A percentile compares a stretch with the other conserved stretches of the same genome.
These are phyloP conservation scores for Pseudocercospora macadamiae DNA, from an alignment of 2,329 filamentous ascomycete genomes.

Conservation along the genomic window DNA sequence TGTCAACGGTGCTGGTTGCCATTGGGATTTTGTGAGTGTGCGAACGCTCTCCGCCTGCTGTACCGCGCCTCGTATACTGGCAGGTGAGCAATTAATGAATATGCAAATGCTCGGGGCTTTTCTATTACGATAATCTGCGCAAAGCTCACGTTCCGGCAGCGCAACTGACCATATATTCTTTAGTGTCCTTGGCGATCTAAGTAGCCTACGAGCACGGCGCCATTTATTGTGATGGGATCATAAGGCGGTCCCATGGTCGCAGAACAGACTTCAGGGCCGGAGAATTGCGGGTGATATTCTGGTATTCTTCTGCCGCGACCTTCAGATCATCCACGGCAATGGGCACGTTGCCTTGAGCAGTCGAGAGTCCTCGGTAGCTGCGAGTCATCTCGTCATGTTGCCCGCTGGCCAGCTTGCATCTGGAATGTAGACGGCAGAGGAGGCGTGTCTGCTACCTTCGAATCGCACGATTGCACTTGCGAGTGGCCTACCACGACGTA, in stretches of 20 bases:
- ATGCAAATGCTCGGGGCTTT: too few species aligned
- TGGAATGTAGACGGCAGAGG: neutral
- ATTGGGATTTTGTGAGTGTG: too few species aligned
- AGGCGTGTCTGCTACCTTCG: neutral
- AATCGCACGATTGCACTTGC: neutral
- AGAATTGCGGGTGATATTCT: neutral
- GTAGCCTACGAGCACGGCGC: too few species aligned
- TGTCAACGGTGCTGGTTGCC: neutral
- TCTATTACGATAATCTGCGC: too few species aligned
- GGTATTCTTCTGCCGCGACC: neutral
- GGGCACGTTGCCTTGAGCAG: neutral
- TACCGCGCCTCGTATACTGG: too few species aligned
- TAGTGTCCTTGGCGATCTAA: too few species aligned
- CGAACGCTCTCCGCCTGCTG: too few species aligned
- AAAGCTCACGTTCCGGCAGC: too few species aligned
- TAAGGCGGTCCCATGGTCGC: too few species aligned
- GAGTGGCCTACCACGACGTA: neutral
- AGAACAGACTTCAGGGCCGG: neutral
- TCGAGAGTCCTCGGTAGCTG: neutral
- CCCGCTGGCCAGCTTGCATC: neutral
- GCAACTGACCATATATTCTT: too few species aligned
- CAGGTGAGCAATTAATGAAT: too few species aligned
- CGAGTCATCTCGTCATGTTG: neutral
- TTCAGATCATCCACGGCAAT: neutral
- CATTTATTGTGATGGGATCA: too few species aligned